Evolutionary conservation across 768 basidiomycete species (phyloP).

Genomic region (Suillus tomentosus): DNA sequence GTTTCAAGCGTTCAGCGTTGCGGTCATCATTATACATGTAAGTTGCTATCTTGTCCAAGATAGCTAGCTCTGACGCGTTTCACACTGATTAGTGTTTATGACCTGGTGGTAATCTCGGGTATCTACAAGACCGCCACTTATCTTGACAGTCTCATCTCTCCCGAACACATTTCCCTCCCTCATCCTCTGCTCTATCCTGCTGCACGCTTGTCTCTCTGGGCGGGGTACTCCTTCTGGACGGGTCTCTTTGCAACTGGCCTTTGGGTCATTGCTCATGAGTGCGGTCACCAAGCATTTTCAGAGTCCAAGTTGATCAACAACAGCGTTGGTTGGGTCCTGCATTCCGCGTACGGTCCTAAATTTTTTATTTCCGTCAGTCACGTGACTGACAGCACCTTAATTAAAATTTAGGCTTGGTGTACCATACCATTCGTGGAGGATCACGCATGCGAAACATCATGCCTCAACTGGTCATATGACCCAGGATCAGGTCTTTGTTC

Average conservation of each 20-base stretch:
- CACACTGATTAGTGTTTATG: conserved; percentile 58
- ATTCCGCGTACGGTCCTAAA: conserved; percentile 67
- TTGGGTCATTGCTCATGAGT: conserved; percentile 95
- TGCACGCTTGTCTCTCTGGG: conserved; percentile 71
- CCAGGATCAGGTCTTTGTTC: conserved; percentile 95
- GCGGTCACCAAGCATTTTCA: conserved; percentile 96
- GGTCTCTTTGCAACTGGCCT: conserved; percentile 91
- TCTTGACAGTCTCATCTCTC: conserved; percentile 64
- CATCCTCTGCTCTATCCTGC: conserved; percentile 62
- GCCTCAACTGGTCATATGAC: conserved; percentile 93
- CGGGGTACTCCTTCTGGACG: conserved; percentile 75
- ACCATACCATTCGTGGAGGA: conserved; percentile 96
- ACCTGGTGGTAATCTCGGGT: conserved; percentile 65
- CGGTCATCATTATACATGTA: conserved; percentile 80
- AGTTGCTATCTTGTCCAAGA: conserved; percentile 23
- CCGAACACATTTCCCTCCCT: conserved; percentile 54
- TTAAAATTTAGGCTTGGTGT: conserved; percentile 67
- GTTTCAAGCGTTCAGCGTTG: conserved; percentile 87
- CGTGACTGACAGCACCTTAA: conserved; percentile 36
- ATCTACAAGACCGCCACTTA: conserved; percentile 69
- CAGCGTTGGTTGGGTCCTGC: conserved; percentile 88
- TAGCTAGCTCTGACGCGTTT: conserved; percentile 16
- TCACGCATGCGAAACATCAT: conserved; percentile 94
- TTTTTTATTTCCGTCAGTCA: conserved; percentile 18
- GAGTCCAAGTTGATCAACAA: conserved; percentile 92